phyloP scores from a whole-genome alignment of 345 rosid genomes.

The Syzygium oleosum region DNA sequence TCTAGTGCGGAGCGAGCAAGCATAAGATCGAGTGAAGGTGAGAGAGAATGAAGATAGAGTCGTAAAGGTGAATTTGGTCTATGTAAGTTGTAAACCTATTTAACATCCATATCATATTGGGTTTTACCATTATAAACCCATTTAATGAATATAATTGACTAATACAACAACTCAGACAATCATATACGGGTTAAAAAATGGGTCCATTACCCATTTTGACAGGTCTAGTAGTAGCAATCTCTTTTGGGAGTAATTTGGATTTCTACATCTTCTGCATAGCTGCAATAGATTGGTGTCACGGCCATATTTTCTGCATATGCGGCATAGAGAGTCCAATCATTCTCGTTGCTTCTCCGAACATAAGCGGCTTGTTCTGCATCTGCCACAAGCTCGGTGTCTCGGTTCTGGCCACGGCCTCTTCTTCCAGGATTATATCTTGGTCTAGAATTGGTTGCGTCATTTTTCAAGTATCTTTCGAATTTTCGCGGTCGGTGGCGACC shows the following conservation, averaged over 20 bases:
- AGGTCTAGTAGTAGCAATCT: background rate
- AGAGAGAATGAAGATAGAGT: too few relatives aligned
- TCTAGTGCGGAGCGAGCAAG: too few relatives aligned
- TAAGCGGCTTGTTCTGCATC: background rate
- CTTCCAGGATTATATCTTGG: background rate
- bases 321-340: background rate
- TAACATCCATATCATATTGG: too few relatives aligned
- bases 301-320: background rate
- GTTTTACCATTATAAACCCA: too few relatives aligned
- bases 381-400: background rate
- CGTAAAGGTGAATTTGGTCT: too few relatives aligned
- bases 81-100: too few relatives aligned
- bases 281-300: background rate
- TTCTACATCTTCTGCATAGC: background rate
- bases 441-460: background rate
- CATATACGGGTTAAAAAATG: too few relatives aligned
- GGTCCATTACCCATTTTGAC: too few relatives aligned
- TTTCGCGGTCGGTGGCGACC: background rate
- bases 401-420: background rate
- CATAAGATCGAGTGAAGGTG: too few relatives aligned
- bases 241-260: background rate
- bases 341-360: background rate
- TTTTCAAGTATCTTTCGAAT: too few relatives aligned
- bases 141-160: too few relatives aligned
- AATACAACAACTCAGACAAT: too few relatives aligned